A percentile compares a stretch with the other conserved stretches of the same genome.
phyloP scores from a whole-genome alignment of 176 grass and related monocot genomes.

The Zoysia japonica region DNA sequence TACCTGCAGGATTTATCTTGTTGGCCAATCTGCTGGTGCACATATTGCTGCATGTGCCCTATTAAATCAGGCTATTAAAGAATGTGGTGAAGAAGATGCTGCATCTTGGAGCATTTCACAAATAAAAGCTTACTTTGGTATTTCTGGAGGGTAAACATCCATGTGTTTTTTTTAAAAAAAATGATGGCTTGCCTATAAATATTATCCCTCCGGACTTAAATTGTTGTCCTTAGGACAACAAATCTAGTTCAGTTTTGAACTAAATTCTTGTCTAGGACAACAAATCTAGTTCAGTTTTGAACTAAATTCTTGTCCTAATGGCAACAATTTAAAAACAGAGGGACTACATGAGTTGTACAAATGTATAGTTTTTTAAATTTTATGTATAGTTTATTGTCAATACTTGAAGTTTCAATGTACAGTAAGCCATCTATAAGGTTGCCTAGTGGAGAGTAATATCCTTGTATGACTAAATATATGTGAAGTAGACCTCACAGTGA shows the following conservation, averaged over 20 bases:
- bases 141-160: slow-evolving; percentile 86
- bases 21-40: slow-evolving; percentile 96
- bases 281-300: too few species aligned
- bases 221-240: too few species aligned
- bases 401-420: neutral
- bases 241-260: too few species aligned
- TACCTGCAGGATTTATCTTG: slow-evolving; percentile 78
- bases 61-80: slow-evolving; percentile 79
- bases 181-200: slow-evolving; percentile 9
- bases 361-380: too few species aligned
- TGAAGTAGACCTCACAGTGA: neutral
- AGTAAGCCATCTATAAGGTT: neutral
- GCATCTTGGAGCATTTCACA: slow-evolving; percentile 77
- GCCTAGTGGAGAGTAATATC: slow-evolving; percentile 6
- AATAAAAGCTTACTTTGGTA: slow-evolving; percentile 92
- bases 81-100: slow-evolving; percentile 71
- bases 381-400: neutral
- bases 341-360: too few species aligned
- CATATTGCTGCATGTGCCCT: slow-evolving; percentile 91
- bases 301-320: too few species aligned
- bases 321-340: too few species aligned
- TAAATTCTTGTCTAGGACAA: too few species aligned
- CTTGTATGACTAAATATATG: slow-evolving; percentile 21
- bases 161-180: neutral
- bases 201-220: neutral